Percentiles rank a stretch among this genome's conserved stretches.
These are phyloP conservation scores for Petunia hybrid DNA, from an alignment of 305 asterid genomes.

Conservation along the genomic window DNA sequence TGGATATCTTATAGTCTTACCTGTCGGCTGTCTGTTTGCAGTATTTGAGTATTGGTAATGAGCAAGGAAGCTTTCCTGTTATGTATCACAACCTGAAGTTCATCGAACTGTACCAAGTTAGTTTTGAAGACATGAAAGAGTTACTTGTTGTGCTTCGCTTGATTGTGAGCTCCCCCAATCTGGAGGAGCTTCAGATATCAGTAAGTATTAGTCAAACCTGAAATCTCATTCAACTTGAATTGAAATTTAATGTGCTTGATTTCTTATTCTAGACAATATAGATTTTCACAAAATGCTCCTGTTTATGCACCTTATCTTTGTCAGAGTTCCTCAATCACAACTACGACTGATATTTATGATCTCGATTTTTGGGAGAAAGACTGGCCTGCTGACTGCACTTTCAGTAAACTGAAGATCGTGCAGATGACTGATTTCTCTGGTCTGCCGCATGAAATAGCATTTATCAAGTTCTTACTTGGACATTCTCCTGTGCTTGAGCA, in stretches of 20 bases:
- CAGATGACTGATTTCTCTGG: constrained; percentile 67
- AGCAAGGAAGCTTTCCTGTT: constrained; percentile 48
- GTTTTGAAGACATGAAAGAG: constrained; percentile 84
- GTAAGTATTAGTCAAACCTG: constrained; percentile 51
- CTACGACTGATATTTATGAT: constrained; percentile 44
- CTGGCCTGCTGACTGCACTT: constrained; percentile 42
- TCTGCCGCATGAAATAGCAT: constrained; percentile 67
- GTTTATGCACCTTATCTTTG: not conserved
- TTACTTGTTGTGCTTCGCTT: constrained; percentile 74
- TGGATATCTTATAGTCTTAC: constrained; percentile 27
- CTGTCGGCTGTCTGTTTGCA: constrained; percentile 25
- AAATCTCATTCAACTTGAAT: too few species aligned
- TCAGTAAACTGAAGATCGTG: constrained; percentile 58
- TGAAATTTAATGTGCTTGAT: not conserved
- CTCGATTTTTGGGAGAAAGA: constrained; percentile 54
- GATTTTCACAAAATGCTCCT: not conserved
- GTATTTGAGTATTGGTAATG: constrained; percentile 79
- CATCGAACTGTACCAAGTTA: constrained; percentile 81
- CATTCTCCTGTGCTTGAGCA: constrained; percentile 66
- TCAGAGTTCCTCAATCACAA: constrained; percentile 68
- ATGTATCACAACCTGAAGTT: constrained; percentile 60
- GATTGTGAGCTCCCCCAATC: constrained; percentile 72
- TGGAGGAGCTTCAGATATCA: constrained; percentile 71
- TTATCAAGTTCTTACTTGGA: constrained; percentile 72
- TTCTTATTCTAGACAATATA: constrained; percentile 9